Evolutionary conservation across 108 stramenopile genomes (phyloP).

Genomic region (Chaetoceros muelleri): DNA sequence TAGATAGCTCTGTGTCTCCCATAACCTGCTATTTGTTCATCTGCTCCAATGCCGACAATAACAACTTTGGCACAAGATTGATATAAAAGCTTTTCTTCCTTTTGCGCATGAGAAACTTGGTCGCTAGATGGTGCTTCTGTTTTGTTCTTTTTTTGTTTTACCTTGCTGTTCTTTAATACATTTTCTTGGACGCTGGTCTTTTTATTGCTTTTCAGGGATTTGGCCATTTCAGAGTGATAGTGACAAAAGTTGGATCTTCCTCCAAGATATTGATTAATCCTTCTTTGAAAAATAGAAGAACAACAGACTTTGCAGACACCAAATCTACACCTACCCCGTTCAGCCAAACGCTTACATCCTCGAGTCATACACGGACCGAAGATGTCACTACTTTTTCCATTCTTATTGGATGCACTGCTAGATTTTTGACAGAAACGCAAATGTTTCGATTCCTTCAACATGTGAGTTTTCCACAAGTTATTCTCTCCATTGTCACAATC

Average conservation of each 20-base stretch:
- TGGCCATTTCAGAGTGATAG: not conserved
- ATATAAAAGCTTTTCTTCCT: not conserved
- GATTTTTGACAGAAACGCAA: not conserved
- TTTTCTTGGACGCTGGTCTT: too few species aligned
- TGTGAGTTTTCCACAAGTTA: too few species aligned
- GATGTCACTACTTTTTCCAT: too few species aligned
- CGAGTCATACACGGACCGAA: not conserved
- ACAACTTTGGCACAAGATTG: constrained; percentile 18
- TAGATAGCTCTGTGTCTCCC: constrained; percentile 89
- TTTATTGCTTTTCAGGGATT: not conserved
- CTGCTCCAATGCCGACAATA: constrained; percentile 91
- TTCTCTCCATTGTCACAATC: constrained; percentile 3
- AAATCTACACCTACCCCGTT: not conserved
- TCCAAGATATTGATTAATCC: not conserved
- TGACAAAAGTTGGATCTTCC: not conserved
- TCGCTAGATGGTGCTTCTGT: not conserved
- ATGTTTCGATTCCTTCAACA: not conserved
- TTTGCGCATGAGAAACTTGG: not conserved
- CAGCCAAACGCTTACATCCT: not conserved
- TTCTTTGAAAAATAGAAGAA: not conserved
- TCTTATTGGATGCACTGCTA: not conserved
- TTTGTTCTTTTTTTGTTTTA: not conserved
- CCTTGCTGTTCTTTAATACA: not conserved
- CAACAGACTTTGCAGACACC: not conserved
- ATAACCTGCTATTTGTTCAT: constrained; percentile 96